These are phyloP conservation scores for Bacidia gigantensis DNA, from an alignment of 495 filamentous ascomycete genomes.

Conservation along the genomic window DNA sequence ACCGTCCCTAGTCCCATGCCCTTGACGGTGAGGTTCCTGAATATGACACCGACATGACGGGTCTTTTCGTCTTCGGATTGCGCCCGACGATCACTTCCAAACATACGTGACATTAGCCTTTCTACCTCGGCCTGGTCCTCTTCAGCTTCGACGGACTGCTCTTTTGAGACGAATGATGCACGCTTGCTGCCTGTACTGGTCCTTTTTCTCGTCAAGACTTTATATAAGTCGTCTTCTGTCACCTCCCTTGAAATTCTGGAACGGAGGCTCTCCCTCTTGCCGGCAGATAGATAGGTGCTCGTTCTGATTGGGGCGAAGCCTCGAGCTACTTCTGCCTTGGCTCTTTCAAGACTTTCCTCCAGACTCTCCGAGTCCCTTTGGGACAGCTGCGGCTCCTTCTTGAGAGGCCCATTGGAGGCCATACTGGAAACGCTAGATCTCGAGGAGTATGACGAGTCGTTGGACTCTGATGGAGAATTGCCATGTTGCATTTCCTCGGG, in stretches of 20 bases:
- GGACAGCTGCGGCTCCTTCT: too few relatives aligned
- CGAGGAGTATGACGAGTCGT: too few relatives aligned
- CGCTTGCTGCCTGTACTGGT: constrained; percentile 19
- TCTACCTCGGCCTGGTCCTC: constrained; percentile 47
- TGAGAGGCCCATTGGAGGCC: too few relatives aligned
- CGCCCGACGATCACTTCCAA: constrained; percentile 43
- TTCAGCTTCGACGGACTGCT: constrained; percentile 19
- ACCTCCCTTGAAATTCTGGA: constrained; percentile 4
- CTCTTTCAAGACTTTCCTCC: too few relatives aligned
- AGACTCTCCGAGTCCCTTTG: too few relatives aligned
- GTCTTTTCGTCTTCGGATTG: constrained; percentile 54
- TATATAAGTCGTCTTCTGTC: constrained; percentile 39
- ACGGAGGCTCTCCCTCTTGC: constrained; percentile 1
- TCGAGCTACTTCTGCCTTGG: too few relatives aligned
- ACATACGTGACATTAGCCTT: constrained; percentile 49
- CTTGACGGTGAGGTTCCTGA: constrained; percentile 49
- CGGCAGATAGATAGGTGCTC: background rate
- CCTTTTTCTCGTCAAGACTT: constrained; percentile 36
- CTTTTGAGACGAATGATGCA: constrained; percentile 13
- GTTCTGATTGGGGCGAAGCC: background rate
- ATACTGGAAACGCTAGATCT: too few relatives aligned
- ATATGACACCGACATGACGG: constrained; percentile 43
- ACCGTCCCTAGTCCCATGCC: constrained; percentile 54
- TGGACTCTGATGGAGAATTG: too few relatives aligned
- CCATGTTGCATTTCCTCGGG: too few relatives aligned